Evolutionary conservation across 768 basidiomycete species (phyloP), one percentile per base, ranked within the genome.

Genomic region (Mycena galericulata): DNA sequence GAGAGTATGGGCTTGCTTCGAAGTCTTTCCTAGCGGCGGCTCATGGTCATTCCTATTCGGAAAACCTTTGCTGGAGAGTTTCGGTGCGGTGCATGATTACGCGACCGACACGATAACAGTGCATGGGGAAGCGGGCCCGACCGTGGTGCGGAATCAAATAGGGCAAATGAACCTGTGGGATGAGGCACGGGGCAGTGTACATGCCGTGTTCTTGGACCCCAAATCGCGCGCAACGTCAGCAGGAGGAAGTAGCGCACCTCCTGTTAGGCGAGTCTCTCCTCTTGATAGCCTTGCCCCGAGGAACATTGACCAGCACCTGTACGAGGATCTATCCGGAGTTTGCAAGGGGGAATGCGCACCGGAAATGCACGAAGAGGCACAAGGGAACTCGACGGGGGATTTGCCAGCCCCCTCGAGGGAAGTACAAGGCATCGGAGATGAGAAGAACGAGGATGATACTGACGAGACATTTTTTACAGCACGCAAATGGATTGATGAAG

Each of bases 1-100:
- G 4, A 15, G 43, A 15, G n/a, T 17, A 8, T 11, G 27, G 3
- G 55, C 24, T 11, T 30, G 45, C 4, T 73, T 78, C 36, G 73
- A 77, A 49, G 69, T 78, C 2, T 78, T 78, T 56, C 50, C 63
- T 3, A 76, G 73, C 46, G 62, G 68, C 8, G 74, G 68, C 15
- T 56, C 32, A 8, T 73, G 72, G 75, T 17, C 38, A 18, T 50
- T 72, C 60, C 62, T 73, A n/a, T 59, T 72, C 10, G 72, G 69
- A 8, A 74, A 72, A 64, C 74, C 73, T 5, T 49, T 75, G 22
- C 71, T 70, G 14, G 51, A 50, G 17, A 57, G 34, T 7, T 61
- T 75, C 0, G 20, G 32, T 0, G 72, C 69, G 0, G 58, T 70
- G 0, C 68, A 73, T 34, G 53, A 75, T 15, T 75, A 74, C n/a